Percentiles rank a stretch among this genome's conserved stretches.
Conservation (phyloP, 2,329 filamentous ascomycete genomes). For the Basipetospora chlamydospora region DNA sequence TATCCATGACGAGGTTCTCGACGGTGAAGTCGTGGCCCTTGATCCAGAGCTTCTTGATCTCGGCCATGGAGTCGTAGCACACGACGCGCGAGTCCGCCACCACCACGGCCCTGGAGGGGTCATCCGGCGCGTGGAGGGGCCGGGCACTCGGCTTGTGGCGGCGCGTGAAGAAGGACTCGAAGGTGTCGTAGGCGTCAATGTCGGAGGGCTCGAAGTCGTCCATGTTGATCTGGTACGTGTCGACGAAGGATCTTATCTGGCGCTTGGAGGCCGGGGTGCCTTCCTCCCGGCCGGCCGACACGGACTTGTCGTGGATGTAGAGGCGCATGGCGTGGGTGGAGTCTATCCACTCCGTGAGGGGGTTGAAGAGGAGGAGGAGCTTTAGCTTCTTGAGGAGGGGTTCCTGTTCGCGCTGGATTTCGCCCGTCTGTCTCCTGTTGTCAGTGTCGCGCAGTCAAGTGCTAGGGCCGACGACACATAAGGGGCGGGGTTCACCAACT, state of each 20-base stretch:
- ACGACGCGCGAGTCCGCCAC: slow-evolving; percentile 23
- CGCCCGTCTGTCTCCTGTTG: slow-evolving; percentile 8
- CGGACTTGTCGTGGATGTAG: slow-evolving; percentile 20
- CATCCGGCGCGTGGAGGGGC: slow-evolving; percentile 13
- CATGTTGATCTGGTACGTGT: slow-evolving; percentile 22
- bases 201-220: slow-evolving; percentile 20
- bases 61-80: slow-evolving; percentile 18
- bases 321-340: slow-evolving; percentile 20
- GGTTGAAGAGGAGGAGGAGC: slow-evolving; percentile 25
- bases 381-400: slow-evolving; percentile 24
- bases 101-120: slow-evolving; percentile 15
- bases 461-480: background rate
- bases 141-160: slow-evolving; percentile 16
- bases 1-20: slow-evolving; percentile 21
- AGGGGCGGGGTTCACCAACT: slow-evolving; percentile 11
- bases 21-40: slow-evolving; percentile 28
- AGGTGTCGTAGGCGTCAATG: slow-evolving; percentile 18
- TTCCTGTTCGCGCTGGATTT: slow-evolving; percentile 22
- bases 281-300: slow-evolving; percentile 15
- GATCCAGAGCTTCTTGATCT: slow-evolving; percentile 23
- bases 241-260: slow-evolving; percentile 21
- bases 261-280: slow-evolving; percentile 15
- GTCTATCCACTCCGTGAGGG: slow-evolving; percentile 23
- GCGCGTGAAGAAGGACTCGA: slow-evolving; percentile 24
- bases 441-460: background rate